Conservation (phyloP, 768 basidiomycete genomes). For the Fomitopsis pulvina region DNA sequence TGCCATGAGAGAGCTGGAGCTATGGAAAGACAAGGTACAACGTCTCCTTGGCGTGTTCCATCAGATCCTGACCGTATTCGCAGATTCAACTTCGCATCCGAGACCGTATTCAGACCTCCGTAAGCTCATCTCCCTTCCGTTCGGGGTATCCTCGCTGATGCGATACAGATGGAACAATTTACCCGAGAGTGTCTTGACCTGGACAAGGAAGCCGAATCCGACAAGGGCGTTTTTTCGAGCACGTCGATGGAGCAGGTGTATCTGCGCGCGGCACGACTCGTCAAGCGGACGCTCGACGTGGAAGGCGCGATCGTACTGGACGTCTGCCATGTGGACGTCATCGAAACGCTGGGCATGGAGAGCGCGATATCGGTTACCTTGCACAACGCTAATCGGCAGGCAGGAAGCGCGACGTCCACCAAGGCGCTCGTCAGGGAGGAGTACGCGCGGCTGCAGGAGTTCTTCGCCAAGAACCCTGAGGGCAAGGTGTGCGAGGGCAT, state of each 20-base stretch:
- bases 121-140: constrained; percentile 27
- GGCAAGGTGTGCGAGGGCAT: constrained; percentile 86
- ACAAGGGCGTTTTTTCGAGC: constrained; percentile 20
- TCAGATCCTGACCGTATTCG: background rate
- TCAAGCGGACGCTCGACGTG: constrained; percentile 85
- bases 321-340: constrained; percentile 83
- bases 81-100: constrained; percentile 87
- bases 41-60: background rate
- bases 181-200: constrained; percentile 93
- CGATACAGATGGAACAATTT: constrained; percentile 82
- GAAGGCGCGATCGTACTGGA: constrained; percentile 92
- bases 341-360: constrained; percentile 60
- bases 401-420: constrained; percentile 44
- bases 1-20: constrained; percentile 91
- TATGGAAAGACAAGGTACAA: constrained; percentile 86
- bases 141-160: background rate
- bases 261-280: constrained; percentile 82
- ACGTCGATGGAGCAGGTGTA: constrained; percentile 84
- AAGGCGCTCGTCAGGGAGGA: constrained; percentile 54
- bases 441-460: constrained; percentile 66
- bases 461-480: constrained; percentile 75
- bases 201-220: constrained; percentile 49
- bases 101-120: constrained; percentile 87
- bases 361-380: constrained; percentile 61
- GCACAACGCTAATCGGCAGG: constrained; percentile 58